Evolutionary conservation across 2,329 filamentous ascomycete genomes (phyloP).

Genomic region (Penicillium oxalicum): DNA sequence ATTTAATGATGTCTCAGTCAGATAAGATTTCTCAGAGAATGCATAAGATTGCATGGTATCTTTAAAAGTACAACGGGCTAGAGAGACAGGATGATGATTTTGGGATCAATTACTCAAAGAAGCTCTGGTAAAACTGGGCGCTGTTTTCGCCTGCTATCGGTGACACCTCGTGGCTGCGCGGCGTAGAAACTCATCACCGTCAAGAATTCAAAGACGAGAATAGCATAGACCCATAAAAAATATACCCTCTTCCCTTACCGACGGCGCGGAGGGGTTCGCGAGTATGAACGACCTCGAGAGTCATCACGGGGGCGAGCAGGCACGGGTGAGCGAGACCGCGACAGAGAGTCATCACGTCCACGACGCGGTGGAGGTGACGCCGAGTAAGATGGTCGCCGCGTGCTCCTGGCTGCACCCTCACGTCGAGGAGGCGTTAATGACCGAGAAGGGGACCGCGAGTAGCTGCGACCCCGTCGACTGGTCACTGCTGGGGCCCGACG

Average conservation of each 20-base stretch:
- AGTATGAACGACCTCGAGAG: conserved; percentile 20
- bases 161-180: too few species aligned
- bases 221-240: too few species aligned
- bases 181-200: too few species aligned
- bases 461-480: conserved; percentile 23
- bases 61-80: not conserved
- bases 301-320: conserved; percentile 16
- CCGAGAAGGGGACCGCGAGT: conserved; percentile 29
- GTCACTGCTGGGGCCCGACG: conserved; percentile 17
- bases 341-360: conserved; percentile 16
- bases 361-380: conserved; percentile 26
- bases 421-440: conserved; percentile 23
- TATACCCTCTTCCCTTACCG: conserved; percentile 1
- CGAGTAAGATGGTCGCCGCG: conserved; percentile 24
- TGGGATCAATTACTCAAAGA: too few species aligned
- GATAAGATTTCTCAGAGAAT: too few species aligned
- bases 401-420: conserved; percentile 9
- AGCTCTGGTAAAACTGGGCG: too few species aligned
- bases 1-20: too few species aligned
- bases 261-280: conserved; percentile 20
- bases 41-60: conserved; percentile 2
- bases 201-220: too few species aligned
- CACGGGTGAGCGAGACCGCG: conserved; percentile 23
- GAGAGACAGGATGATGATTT: not conserved
- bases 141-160: too few species aligned